Conservation (phyloP, 176 grass and related monocot species). For the barley (Hordeum vulgare) region DNA sequence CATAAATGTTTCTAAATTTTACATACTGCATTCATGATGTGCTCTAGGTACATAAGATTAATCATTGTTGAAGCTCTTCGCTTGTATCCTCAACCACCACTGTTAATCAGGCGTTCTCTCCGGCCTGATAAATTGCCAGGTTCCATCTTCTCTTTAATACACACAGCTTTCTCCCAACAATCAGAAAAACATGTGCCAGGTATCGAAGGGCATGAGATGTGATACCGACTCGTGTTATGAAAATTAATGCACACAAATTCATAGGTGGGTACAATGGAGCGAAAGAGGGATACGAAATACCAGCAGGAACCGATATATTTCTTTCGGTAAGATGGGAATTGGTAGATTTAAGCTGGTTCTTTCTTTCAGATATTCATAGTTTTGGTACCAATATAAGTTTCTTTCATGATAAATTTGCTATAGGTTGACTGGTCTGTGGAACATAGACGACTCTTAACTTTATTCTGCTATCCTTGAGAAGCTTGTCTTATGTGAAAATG, state of each 20-base stretch:
- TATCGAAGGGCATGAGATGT: neutral
- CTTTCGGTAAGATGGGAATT: slow-evolving; percentile 62
- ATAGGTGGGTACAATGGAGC: slow-evolving; percentile 80
- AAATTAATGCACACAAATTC: neutral
- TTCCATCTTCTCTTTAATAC: slow-evolving; percentile 23
- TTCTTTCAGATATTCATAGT: neutral
- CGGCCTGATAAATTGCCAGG: slow-evolving; percentile 85
- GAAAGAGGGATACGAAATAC: slow-evolving; percentile 92
- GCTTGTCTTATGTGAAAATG: neutral
- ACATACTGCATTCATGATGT: slow-evolving; percentile 6
- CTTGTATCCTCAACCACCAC: slow-evolving; percentile 85
- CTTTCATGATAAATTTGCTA: neutral
- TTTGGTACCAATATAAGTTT: neutral
- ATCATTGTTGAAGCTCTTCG: slow-evolving; percentile 93
- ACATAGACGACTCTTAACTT: neutral
- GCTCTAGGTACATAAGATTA: slow-evolving; percentile 74
- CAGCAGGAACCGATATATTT: slow-evolving; percentile 87
- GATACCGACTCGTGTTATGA: neutral
- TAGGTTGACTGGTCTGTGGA: neutral
- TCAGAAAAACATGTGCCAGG: neutral
- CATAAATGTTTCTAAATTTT: neutral
- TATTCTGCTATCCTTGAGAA: neutral
- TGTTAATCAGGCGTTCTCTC: slow-evolving; percentile 88
- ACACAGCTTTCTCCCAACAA: neutral
- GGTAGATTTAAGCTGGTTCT: neutral